Base-by-base conservation (phyloP, 2,329 filamentous ascomycete species). In the Alternaria dauci region DNA sequence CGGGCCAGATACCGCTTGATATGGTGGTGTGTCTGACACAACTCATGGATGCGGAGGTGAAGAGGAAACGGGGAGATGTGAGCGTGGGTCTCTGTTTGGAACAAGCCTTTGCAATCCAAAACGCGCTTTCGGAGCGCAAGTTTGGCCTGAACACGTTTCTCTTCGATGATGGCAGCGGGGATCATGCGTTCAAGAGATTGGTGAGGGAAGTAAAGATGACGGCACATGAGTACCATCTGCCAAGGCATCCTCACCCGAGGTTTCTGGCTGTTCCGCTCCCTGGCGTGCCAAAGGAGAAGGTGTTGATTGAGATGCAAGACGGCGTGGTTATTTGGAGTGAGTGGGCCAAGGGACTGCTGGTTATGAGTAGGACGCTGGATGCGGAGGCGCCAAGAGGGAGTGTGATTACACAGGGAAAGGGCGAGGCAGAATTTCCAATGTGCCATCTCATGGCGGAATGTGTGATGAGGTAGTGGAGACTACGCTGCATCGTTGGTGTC, bases 111-210 rank as follows among this genome's bases (percentile, higher is more conserved):
- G 67, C 65, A 7, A 47, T 61, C 2, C 55, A 55, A 11, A 60
- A 62, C 23, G 58, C 61, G 1, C 16, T 63, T 8, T 52, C 52
- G 2, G 39, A 34, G 8, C 57, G 53, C 11, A 58, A 58, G 16
- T 66, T 72, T 34, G 70, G 71, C 3, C 38, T 71, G 51, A 58
- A 18, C 61, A 65, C 23, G n/a, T 71, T 54, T 59, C 56, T 58
- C 2, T 25, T 42, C 12, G 12, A 20, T 2, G 8, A 3, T 16
- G 38, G 5, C 4, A 3, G 7, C 5, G 39, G 46, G 14, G n/a
- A 42, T 9, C 8, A 5, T 25, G 39, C 42, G 2, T 55, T 48
- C 34, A 26, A 38, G 39, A 42, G 16, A 5, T 18, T 66, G n/a
- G 54, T 56, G 5, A 54, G 44, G 44, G 63, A 68, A n/a, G 56